Base-by-base conservation (phyloP, 2,329 filamentous ascomycete genomes). In the Ilyonectria destructans region DNA sequence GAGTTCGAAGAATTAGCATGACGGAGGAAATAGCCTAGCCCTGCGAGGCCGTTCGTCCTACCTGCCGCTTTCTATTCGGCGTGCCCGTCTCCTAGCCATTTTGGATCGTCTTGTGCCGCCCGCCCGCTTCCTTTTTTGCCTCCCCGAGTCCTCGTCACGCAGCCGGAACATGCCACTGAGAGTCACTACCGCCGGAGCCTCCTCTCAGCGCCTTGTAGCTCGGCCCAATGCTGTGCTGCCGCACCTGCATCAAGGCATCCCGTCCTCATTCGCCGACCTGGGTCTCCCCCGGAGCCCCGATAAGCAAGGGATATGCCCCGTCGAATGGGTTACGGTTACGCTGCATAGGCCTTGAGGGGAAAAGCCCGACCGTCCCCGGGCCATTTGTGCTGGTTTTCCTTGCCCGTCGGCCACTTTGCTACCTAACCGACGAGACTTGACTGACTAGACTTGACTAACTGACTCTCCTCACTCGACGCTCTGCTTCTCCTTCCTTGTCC, bases 171-270 rank as follows among this genome's bases (percentile, higher is more conserved):
- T 43, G 40, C 40, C 40, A 43, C 40, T 8, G n/a, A n/a, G 40
- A n/a, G 15, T n/a, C 17, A 43, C 43, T 40, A 71, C 58, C 56
- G 56, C 56, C 12, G 49, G 49, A 67, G 68, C 69, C 67, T 67
- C 62, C 51, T 55, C 26, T 19, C 15, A 57, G 29, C 57, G 59
- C 33, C 21, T 45, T 46, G 48, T 58, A 23, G 40, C 46, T 61
- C 37, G 40, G 23, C 46, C 45, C 59, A 43, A 9, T n/a, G 49
- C 40, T 70, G 52, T 62, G 59, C 63, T 71, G 55, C 62, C 62
- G 63, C 66, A 70, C 69, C 69, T 70, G 69, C 71, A 72, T 69
- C 69, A 54, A 23, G 35, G 45, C 62, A 63, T 59, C 31, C 17
- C 9, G 29, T 67, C 45, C 61, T 64, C 65, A 74, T 74, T 74